Percentiles rank a stretch among this genome's conserved stretches.
phyloP scores from a whole-genome alignment of 306 rosid genomes.

The Acacia confusa region DNA sequence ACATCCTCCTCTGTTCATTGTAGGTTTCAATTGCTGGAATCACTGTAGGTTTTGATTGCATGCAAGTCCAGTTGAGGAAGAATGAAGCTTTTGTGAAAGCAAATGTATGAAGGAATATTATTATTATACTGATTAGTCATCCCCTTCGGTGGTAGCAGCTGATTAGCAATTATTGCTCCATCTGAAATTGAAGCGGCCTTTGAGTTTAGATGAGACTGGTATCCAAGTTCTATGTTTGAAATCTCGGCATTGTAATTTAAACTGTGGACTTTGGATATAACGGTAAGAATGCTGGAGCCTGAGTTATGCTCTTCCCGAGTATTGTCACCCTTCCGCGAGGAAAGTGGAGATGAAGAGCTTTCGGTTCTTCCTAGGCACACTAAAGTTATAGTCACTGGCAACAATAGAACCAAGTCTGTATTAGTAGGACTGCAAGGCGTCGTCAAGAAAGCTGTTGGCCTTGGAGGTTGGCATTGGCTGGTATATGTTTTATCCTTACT shows the following conservation, averaged over 20 bases:
- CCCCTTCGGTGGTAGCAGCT: not conserved
- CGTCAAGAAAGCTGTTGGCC: constrained; percentile 78
- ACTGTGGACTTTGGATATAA: not conserved
- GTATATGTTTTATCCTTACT: constrained; percentile 29
- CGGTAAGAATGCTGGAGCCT: constrained; percentile 49
- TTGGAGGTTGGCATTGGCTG: constrained; percentile 91
- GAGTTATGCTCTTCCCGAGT: constrained; percentile 60
- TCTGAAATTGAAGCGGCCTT: constrained; percentile 14
- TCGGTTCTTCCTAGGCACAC: constrained; percentile 76
- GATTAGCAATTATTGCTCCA: not conserved
- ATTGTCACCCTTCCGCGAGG: constrained; percentile 55
- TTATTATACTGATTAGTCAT: not conserved
- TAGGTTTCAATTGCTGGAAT: not conserved
- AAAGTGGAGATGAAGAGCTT: constrained; percentile 73
- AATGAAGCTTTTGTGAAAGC: not conserved
- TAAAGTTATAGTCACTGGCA: constrained; percentile 75
- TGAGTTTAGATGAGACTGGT: not conserved
- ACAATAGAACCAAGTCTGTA: constrained; percentile 71
- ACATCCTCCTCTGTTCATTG: not conserved
- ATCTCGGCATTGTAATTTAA: not conserved
- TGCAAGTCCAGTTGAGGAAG: constrained; percentile 6
- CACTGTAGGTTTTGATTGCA: not conserved
- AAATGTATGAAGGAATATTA: not conserved
- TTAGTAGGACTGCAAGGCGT: constrained; percentile 80
- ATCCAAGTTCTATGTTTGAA: not conserved